These are phyloP conservation scores for Coprinellus micaceus DNA, from an alignment of 768 basidiomycete species.

Conservation along the genomic window DNA sequence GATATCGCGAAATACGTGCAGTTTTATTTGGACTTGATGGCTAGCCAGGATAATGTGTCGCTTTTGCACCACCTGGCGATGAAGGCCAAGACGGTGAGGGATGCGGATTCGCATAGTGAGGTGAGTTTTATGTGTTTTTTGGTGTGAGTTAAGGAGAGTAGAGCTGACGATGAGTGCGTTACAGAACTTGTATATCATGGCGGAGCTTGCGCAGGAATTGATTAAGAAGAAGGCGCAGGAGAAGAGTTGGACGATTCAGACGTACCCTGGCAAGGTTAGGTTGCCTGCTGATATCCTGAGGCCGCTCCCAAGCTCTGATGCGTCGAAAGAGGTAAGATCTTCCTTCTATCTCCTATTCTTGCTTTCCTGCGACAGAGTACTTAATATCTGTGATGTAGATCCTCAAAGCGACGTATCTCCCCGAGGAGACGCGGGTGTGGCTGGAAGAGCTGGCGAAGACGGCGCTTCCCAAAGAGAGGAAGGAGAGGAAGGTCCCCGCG, in stretches of 20 bases:
- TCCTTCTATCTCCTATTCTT: no score
- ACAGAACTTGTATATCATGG: constrained; percentile 83
- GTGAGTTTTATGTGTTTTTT: constrained; percentile 33
- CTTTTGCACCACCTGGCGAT: constrained; percentile 79
- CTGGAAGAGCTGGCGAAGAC: constrained; percentile 44
- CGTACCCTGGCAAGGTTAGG: constrained; percentile 76
- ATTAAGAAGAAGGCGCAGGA: constrained; percentile 65
- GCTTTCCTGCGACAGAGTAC: no score
- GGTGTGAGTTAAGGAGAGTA: neutral
- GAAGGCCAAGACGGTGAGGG: constrained; percentile 84
- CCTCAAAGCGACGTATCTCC: constrained; percentile 62
- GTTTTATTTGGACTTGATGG: constrained; percentile 79
- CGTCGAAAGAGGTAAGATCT: constrained; percentile 67
- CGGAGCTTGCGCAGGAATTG: constrained; percentile 86
- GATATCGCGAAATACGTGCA: constrained; percentile 86
- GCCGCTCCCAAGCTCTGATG: constrained; percentile 61
- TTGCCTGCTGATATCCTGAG: constrained; percentile 82
- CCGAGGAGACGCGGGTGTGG: constrained; percentile 56
- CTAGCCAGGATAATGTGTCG: constrained; percentile 75
- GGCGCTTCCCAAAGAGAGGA: constrained; percentile 39
- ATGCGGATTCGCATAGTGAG: constrained; percentile 71
- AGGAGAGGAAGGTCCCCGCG: constrained; percentile 45
- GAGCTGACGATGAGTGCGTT: neutral
- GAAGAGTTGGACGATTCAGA: constrained; percentile 72
- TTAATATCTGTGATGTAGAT: no score